Evolutionary conservation across 495 filamentous ascomycete genomes (phyloP).

Genomic region (Niebla homalea): DNA sequence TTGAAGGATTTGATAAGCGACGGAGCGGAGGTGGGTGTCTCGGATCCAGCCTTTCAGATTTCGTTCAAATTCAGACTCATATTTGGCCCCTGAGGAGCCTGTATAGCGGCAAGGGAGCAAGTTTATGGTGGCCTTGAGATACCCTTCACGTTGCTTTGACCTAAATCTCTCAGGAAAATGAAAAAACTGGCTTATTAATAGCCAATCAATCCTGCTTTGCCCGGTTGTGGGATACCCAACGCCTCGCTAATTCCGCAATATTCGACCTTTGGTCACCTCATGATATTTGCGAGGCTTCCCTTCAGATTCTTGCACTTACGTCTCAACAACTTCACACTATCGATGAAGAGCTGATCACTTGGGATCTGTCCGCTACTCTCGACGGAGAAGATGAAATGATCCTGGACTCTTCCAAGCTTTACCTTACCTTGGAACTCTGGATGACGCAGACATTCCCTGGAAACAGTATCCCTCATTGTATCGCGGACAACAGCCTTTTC

Average conservation of each 20-base stretch:
- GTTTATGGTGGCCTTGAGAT: neutral
- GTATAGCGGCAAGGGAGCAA: neutral
- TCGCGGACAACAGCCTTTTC: constrained; percentile 75
- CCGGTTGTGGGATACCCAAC: neutral
- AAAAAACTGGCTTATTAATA: neutral
- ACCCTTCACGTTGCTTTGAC: neutral
- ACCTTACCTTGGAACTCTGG: constrained; percentile 91
- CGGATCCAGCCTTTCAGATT: constrained; percentile 66
- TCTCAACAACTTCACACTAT: constrained; percentile 73
- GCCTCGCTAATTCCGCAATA: constrained; percentile 1
- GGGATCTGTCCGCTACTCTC: constrained; percentile 92
- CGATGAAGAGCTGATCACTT: constrained; percentile 80
- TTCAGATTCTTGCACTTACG: constrained; percentile 57
- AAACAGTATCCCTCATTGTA: constrained; percentile 81
- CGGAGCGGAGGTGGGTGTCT: constrained; percentile 66
- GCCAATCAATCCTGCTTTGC: neutral
- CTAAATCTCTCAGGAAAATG: too few relatives aligned
- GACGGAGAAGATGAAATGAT: constrained; percentile 95
- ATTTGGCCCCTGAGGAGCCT: constrained; percentile 22
- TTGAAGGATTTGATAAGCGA: constrained; percentile 48
- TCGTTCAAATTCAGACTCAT: constrained; percentile 56
- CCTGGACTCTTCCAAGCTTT: constrained; percentile 72
- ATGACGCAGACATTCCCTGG: constrained; percentile 80
- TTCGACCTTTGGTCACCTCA: constrained; percentile 26
- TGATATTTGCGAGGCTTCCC: constrained; percentile 42